Conservation (phyloP, 176 grass and related monocot species). For the Carex pumila region DNA sequence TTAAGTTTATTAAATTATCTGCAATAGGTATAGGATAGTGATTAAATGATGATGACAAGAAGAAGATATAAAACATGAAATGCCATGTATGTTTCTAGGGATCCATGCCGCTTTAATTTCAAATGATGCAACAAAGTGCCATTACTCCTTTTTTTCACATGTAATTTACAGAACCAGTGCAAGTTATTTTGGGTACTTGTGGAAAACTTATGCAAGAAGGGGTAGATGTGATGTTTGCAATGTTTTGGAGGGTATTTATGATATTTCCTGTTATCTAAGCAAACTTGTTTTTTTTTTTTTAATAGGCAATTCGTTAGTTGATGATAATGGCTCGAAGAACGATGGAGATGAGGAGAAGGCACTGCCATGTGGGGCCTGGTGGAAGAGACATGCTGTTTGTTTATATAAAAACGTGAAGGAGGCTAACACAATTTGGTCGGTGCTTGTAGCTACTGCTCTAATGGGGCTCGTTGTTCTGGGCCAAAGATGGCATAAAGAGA, state of each 20-base stretch:
- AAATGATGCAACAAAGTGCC: background rate
- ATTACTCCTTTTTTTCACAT: background rate
- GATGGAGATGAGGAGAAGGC: background rate
- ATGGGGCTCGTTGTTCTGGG: constrained; percentile 82
- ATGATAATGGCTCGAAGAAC: background rate
- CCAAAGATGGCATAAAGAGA: constrained; percentile 77
- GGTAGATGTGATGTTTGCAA: background rate
- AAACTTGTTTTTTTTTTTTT: background rate
- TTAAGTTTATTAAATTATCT: background rate
- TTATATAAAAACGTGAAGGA: constrained; percentile 81
- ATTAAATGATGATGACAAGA: no score
- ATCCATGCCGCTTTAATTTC: no score
- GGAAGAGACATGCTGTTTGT: constrained; percentile 64
- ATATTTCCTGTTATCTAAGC: background rate
- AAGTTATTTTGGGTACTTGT: background rate
- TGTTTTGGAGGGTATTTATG: background rate
- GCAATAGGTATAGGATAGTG: background rate
- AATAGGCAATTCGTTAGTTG: background rate
- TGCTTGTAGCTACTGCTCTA: constrained; percentile 65
- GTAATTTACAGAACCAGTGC: background rate
- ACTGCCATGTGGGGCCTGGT: constrained; percentile 34
- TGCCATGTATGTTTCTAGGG: no score
- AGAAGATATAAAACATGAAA: no score
- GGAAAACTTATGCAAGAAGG: background rate
- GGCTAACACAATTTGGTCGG: constrained; percentile 68